These are phyloP conservation scores for Orbilia blumenaviensis DNA, from an alignment of 2,329 filamentous ascomycete species.

Conservation along the genomic window DNA sequence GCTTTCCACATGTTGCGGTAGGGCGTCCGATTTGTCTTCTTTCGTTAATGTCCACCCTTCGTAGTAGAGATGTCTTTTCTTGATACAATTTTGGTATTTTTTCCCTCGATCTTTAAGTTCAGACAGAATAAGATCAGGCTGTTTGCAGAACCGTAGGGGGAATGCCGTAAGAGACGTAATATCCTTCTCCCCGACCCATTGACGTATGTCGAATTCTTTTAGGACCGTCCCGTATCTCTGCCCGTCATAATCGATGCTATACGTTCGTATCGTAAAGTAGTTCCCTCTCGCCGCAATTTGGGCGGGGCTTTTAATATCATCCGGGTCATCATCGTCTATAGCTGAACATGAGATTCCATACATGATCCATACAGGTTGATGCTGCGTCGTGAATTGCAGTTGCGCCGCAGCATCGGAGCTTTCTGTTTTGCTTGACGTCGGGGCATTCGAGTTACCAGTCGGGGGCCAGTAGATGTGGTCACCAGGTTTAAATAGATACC, in stretches of 20 bases:
- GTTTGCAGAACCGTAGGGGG: conserved; percentile 61
- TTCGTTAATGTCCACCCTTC: conserved; percentile 62
- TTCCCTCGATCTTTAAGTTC: conserved; percentile 60
- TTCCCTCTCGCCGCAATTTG: conserved; percentile 57
- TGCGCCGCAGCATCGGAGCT: neutral
- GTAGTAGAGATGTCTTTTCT: conserved; percentile 62
- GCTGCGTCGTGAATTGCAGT: neutral
- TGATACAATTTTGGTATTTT: conserved; percentile 59
- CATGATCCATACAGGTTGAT: neutral
- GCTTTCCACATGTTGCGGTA: conserved; percentile 62
- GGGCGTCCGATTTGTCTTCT: conserved; percentile 59
- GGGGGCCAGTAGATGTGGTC: conserved; percentile 56
- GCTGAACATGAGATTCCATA: neutral
- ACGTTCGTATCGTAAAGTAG: conserved; percentile 61
- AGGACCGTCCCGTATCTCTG: conserved; percentile 61
- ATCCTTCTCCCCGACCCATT: conserved; percentile 61
- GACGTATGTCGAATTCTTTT: conserved; percentile 61
- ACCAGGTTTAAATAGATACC: conserved; percentile 62
- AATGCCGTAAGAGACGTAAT: conserved; percentile 61
- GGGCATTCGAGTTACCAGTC: neutral
- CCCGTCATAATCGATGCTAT: conserved; percentile 64
- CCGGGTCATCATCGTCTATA: conserved; percentile 5
- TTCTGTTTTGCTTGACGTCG: neutral
- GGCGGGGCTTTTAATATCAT: too few species aligned
- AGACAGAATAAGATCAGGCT: conserved; percentile 60